Evolutionary conservation across 768 basidiomycete species (phyloP).

Genomic region (Podaxis pistillaris): DNA sequence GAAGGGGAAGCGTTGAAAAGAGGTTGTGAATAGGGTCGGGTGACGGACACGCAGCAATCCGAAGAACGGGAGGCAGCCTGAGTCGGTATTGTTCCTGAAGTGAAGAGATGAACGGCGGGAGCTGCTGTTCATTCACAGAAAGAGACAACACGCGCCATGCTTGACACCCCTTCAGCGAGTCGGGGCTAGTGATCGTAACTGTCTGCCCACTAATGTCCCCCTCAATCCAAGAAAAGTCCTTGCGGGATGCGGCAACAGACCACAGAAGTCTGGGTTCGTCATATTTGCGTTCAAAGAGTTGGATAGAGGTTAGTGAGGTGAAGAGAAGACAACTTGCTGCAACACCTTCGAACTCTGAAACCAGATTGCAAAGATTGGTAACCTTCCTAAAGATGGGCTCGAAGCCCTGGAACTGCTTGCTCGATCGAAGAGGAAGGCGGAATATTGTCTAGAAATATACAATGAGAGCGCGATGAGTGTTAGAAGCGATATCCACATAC

Average conservation of each 20-base stretch:
- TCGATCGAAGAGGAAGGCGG: slow-evolving; percentile 40
- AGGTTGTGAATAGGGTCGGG: slow-evolving; percentile 22
- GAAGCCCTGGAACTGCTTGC: slow-evolving; percentile 19
- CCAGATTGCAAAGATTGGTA: slow-evolving; percentile 24
- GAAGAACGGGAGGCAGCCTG: neutral
- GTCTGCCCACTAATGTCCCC: neutral
- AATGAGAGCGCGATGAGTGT: neutral
- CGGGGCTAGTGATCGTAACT: neutral
- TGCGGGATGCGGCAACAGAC: slow-evolving; percentile 24
- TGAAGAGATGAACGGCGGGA: neutral
- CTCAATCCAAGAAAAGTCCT: neutral
- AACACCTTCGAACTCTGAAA: slow-evolving; percentile 28
- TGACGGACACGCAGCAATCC: slow-evolving; percentile 3
- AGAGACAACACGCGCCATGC: neutral
- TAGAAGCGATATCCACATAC: neutral
- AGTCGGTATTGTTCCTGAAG: neutral
- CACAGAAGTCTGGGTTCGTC: slow-evolving; percentile 19
- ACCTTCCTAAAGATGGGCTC: slow-evolving; percentile 22
- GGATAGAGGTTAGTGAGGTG: slow-evolving; percentile 31
- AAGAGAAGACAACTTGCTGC: slow-evolving; percentile 41
- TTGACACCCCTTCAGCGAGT: neutral
- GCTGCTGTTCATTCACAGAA: neutral
- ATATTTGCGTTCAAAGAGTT: slow-evolving; percentile 22
- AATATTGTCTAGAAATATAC: slow-evolving; percentile 39
- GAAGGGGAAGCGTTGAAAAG: slow-evolving; percentile 44